Conservation (phyloP, 2,329 filamentous ascomycete genomes). For the Fusarium torulosum region DNA sequence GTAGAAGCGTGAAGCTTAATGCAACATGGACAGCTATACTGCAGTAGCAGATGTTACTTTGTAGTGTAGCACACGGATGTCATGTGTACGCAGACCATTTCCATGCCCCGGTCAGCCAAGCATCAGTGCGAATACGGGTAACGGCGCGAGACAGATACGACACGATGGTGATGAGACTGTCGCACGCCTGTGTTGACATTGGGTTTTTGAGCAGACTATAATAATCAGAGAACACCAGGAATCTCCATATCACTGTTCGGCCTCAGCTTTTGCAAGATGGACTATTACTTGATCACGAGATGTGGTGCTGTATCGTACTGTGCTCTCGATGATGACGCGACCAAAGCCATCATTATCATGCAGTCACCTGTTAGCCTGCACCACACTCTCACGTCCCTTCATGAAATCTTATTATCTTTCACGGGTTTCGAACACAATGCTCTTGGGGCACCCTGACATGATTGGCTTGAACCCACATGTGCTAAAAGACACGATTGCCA, state of each 20-base stretch:
- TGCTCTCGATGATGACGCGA: constrained; percentile 39
- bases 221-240: neutral
- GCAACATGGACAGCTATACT: constrained; percentile 9
- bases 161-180: constrained; percentile 16
- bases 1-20: constrained; percentile 11
- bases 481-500: constrained; percentile 15
- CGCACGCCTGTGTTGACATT: constrained; percentile 6
- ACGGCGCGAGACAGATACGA: constrained; percentile 27
- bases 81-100: constrained; percentile 17
- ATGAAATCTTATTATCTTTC: constrained; percentile 35
- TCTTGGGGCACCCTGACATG: constrained; percentile 19
- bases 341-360: constrained; percentile 35
- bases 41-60: neutral
- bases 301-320: neutral
- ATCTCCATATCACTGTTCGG: neutral
- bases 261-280: constrained; percentile 3
- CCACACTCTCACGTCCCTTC: constrained; percentile 40
- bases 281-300: constrained; percentile 4
- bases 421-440: constrained; percentile 28
- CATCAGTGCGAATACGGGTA: constrained; percentile 42
- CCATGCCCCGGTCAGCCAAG: constrained; percentile 23
- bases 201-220: constrained; percentile 8
- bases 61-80: constrained; percentile 29
- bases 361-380: constrained; percentile 36
- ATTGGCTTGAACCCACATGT: constrained; percentile 30